These are phyloP conservation scores for Venturia carpophila DNA, from an alignment of 2,329 filamentous ascomycete genomes.

Conservation along the genomic window DNA sequence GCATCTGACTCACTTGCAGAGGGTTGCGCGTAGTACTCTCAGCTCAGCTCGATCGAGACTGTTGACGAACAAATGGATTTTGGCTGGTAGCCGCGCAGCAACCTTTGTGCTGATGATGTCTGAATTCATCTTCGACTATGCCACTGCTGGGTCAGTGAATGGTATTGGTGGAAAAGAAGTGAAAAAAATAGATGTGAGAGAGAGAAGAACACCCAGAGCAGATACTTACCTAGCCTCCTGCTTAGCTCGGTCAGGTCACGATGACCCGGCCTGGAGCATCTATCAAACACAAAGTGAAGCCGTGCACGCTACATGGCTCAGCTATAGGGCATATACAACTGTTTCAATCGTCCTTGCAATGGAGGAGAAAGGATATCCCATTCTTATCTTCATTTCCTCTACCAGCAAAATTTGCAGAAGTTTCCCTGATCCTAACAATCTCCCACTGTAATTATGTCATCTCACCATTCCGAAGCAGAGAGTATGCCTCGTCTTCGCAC, in stretches of 20 bases:
- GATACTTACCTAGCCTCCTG: background rate
- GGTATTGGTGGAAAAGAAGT: too few species aligned
- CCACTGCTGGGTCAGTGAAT: background rate
- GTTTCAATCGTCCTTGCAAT: too few species aligned
- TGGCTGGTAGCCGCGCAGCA: constrained; percentile 2
- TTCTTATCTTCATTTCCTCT: too few species aligned
- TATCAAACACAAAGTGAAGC: background rate
- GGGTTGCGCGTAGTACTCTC: background rate
- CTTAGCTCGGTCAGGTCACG: background rate
- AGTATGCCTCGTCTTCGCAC: too few species aligned
- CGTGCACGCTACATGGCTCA: background rate
- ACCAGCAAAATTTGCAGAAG: too few species aligned
- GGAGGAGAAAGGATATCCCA: too few species aligned
- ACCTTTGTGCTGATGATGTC: constrained; percentile 1
- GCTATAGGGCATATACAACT: too few species aligned
- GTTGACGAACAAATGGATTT: background rate
- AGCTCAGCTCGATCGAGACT: constrained; percentile 1
- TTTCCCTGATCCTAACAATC: too few species aligned
- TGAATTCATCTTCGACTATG: background rate
- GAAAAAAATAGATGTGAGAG: too few species aligned
- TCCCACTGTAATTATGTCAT: too few species aligned
- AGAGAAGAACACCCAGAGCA: background rate
- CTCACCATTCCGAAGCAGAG: too few species aligned
- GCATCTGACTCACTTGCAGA: background rate
- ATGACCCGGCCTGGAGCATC: background rate